Evolutionary conservation across 1,284 basidiomycete species (phyloP).

Genomic region (Pascua guehoae): DNA sequence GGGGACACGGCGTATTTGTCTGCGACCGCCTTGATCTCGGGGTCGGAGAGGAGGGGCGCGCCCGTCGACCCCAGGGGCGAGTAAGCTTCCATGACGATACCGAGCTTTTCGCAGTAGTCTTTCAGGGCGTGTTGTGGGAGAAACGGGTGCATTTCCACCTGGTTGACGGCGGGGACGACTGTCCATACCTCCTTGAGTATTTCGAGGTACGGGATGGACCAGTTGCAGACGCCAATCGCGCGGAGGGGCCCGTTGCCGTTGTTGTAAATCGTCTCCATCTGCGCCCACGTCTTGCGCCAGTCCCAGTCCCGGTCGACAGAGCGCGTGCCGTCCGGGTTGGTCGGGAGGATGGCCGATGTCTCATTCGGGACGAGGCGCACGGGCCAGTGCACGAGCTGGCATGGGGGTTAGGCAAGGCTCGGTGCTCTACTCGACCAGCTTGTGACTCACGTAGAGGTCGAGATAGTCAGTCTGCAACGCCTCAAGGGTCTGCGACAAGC

Average conservation of each 20-base stretch:
- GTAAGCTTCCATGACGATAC: slow-evolving; percentile 74
- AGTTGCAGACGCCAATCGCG: slow-evolving; percentile 64
- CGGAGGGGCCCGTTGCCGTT: slow-evolving; percentile 60
- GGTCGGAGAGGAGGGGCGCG: slow-evolving; percentile 64
- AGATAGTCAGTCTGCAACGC: slow-evolving; percentile 74
- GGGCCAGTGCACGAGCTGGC: slow-evolving; percentile 75
- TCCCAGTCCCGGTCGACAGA: slow-evolving; percentile 65
- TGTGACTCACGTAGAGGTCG: slow-evolving; percentile 55
- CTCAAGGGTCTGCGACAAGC: slow-evolving; percentile 65
- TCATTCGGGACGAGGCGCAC: slow-evolving; percentile 61
- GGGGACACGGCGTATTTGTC: slow-evolving; percentile 59
- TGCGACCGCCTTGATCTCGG: slow-evolving; percentile 61
- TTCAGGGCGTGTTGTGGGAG: slow-evolving; percentile 70
- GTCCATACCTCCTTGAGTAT: slow-evolving; percentile 55
- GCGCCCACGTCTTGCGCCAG: slow-evolving; percentile 70
- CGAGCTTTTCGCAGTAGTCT: slow-evolving; percentile 63
- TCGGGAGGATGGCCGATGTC: slow-evolving; percentile 62
- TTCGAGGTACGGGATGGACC: slow-evolving; percentile 47
- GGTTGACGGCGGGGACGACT: slow-evolving; percentile 63
- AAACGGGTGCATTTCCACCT: slow-evolving; percentile 67
- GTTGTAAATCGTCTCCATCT: slow-evolving; percentile 69
- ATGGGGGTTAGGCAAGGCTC: neutral
- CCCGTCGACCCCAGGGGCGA: slow-evolving; percentile 75
- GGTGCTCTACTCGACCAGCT: slow-evolving; percentile 27
- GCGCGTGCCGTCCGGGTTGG: slow-evolving; percentile 63